Percentiles rank a stretch among this genome's conserved stretches.
phyloP scores from a whole-genome alignment of 2,329 filamentous ascomycete species.

The Cryphonectria carpinicola region DNA sequence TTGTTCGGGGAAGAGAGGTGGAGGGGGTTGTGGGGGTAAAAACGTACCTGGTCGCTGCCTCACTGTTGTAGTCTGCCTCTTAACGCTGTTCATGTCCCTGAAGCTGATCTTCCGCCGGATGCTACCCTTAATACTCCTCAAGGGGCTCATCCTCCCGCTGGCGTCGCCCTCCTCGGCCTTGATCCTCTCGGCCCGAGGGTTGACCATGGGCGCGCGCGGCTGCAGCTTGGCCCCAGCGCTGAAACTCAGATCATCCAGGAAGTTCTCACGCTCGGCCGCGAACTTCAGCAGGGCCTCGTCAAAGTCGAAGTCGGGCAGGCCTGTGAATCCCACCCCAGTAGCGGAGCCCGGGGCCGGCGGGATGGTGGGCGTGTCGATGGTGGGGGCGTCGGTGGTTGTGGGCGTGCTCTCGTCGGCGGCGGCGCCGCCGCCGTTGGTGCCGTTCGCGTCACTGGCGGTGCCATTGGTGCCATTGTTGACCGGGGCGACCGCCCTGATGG shows the following conservation, averaged over 20 bases:
- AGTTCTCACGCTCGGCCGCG: slow-evolving; percentile 90
- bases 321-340: slow-evolving; percentile 38
- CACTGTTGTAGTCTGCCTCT: slow-evolving; percentile 77
- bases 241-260: slow-evolving; percentile 89
- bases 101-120: slow-evolving; percentile 91
- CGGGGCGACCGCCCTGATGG: slow-evolving; percentile 53
- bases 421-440: slow-evolving; percentile 27
- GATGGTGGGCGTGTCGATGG: slow-evolving; percentile 5
- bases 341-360: not conserved
- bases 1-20: not conserved
- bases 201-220: slow-evolving; percentile 71
- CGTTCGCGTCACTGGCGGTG: slow-evolving; percentile 29
- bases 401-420: slow-evolving; percentile 34
- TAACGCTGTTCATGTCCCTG: slow-evolving; percentile 92
- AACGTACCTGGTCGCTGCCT: slow-evolving; percentile 76
- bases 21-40: slow-evolving; percentile 12
- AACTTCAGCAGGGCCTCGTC: slow-evolving; percentile 93
- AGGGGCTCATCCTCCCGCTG: slow-evolving; percentile 57
- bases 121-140: slow-evolving; percentile 73
- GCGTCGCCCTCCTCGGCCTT: slow-evolving; percentile 69
- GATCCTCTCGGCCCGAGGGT: slow-evolving; percentile 81
- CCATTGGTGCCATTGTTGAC: slow-evolving; percentile 32
- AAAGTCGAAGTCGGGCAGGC: slow-evolving; percentile 78
- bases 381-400: slow-evolving; percentile 20
- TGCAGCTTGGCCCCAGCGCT: slow-evolving; percentile 80